phyloP scores from a whole-genome alignment of 1,139 yeast genomes.

The Scheffersomyces parashehatae region DNA sequence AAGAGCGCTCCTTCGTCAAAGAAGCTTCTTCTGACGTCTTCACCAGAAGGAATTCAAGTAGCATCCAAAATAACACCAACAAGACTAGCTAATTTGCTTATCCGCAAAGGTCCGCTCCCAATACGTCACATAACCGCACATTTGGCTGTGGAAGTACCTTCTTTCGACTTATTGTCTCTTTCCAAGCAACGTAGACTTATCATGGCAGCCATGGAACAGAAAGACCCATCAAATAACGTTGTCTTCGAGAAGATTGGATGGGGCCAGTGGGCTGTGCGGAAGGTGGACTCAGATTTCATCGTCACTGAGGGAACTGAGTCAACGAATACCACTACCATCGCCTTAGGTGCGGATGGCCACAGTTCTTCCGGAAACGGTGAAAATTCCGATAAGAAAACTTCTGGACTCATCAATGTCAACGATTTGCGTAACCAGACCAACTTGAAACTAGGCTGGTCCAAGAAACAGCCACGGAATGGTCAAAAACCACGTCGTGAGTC shows the following conservation, averaged over 20 bases:
- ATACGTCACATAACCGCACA: constrained; percentile 87
- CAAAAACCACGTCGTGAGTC: constrained; percentile 48
- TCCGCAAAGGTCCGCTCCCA: constrained; percentile 83
- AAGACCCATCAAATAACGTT: constrained; percentile 58
- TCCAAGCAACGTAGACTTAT: constrained; percentile 89
- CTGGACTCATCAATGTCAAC: constrained; percentile 32
- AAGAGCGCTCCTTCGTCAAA: constrained; percentile 8
- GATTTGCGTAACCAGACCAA: constrained; percentile 43
- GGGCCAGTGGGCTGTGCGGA: constrained; percentile 95
- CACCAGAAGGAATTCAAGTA: constrained; percentile 87
- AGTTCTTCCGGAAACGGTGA: background rate
- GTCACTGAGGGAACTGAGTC: constrained; percentile 45
- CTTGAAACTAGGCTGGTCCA: constrained; percentile 47
- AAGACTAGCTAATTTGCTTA: constrained; percentile 66
- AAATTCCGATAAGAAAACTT: constrained; percentile 2
- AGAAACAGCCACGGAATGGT: constrained; percentile 23
- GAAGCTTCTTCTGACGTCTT: constrained; percentile 64
- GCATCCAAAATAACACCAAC: constrained; percentile 85
- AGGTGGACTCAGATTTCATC: constrained; percentile 51
- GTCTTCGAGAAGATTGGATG: constrained; percentile 93
- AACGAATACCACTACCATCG: constrained; percentile 6
- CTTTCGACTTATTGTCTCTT: constrained; percentile 76
- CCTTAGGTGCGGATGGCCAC: background rate
- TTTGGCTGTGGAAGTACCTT: constrained; percentile 70
- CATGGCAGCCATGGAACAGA: constrained; percentile 79